Conservation (phyloP, 768 basidiomycete genomes). For the Candolleomyces efflorescens region DNA sequence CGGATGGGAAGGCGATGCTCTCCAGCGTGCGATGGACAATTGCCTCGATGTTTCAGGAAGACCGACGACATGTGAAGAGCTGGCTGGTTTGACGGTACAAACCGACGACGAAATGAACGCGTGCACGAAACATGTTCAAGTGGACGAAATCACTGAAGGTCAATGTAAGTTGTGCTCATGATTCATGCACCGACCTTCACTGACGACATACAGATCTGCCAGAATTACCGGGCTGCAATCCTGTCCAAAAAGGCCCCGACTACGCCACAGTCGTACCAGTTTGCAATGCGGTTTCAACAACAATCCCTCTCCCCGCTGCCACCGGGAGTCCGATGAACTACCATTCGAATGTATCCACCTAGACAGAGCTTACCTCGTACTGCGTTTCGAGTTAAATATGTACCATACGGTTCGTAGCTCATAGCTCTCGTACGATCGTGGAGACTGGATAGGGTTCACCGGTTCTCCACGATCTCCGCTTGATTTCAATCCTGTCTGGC, state of each 20-base stretch:
- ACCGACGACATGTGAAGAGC: neutral
- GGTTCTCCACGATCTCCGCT: no score
- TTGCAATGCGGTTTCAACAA: neutral
- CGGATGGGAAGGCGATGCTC: constrained; percentile 6
- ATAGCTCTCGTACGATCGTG: no score
- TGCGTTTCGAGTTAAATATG: no score
- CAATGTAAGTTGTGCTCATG: neutral
- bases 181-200: neutral
- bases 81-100: neutral
- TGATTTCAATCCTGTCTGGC: no score
- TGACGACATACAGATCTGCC: neutral
- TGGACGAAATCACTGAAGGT: constrained; percentile 6
- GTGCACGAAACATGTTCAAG: neutral
- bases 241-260: neutral
- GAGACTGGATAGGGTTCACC: no score
- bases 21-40: constrained; percentile 10
- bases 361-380: no score
- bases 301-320: neutral
- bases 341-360: no score
- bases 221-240: neutral
- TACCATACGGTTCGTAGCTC: no score
- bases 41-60: constrained; percentile 3
- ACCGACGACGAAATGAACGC: constrained; percentile 8
- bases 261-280: neutral
- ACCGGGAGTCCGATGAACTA: no score